These are phyloP conservation scores for Syzygium aqueum DNA, from an alignment of 345 rosid genomes.

Conservation along the genomic window DNA sequence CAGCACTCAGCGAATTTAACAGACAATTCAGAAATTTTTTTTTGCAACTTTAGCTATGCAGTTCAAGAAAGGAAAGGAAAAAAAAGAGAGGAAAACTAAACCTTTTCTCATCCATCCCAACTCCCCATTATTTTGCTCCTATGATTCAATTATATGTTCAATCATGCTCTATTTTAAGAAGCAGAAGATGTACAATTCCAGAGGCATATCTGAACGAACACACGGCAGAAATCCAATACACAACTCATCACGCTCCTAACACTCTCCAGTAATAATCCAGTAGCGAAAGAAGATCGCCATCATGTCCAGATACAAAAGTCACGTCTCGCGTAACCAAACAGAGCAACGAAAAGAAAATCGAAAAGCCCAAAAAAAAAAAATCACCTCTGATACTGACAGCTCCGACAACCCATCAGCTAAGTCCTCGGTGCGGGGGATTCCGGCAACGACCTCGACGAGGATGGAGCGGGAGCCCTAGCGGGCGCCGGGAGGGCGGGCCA, in stretches of 20 bases:
- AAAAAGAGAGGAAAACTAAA: neutral
- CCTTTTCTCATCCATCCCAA: neutral
- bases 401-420: conserved; percentile 36
- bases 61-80: neutral
- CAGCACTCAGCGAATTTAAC: neutral
- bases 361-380: neutral
- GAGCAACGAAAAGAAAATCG: neutral
- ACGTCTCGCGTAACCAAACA: neutral
- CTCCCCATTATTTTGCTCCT: neutral
- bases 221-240: neutral
- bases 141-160: neutral
- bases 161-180: neutral
- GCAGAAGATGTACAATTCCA: neutral
- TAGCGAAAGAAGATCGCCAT: neutral
- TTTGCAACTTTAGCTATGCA: neutral
- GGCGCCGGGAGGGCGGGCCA: conserved; percentile 66
- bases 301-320: neutral
- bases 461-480: conserved; percentile 21
- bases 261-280: neutral
- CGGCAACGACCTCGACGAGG: conserved; percentile 26
- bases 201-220: neutral
- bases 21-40: neutral
- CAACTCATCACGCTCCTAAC: neutral
- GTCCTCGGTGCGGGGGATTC: conserved; percentile 22
- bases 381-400: conserved; percentile 32